A percentile compares a stretch with the other conserved stretches of the same genome.
These are phyloP conservation scores for Pseudogymnoascus sp. DNA, from an alignment of 2,329 filamentous ascomycete genomes.

Conservation along the genomic window DNA sequence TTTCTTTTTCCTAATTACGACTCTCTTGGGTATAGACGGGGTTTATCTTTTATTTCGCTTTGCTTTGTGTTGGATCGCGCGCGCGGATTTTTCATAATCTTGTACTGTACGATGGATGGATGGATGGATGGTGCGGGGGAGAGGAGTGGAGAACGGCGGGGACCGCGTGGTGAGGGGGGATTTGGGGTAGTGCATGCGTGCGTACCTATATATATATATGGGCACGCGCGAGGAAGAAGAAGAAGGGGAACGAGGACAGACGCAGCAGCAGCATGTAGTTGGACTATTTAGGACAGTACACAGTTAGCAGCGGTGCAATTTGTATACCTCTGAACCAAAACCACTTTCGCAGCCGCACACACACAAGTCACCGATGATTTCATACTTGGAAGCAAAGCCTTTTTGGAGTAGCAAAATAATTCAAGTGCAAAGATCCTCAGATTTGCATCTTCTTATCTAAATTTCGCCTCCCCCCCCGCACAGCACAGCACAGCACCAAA, in stretches of 20 bases:
- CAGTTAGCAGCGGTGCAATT: neutral
- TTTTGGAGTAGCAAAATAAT: neutral
- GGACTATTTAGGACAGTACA: neutral
- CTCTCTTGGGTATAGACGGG: slow-evolving; percentile 4
- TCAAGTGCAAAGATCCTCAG: slow-evolving; percentile 2
- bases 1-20: slow-evolving; percentile 7
- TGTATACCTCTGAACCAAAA: neutral
- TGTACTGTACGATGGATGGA: no score
- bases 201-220: no score
- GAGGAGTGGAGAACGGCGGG: neutral
- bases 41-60: neutral
- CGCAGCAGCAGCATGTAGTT: neutral
- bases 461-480: neutral
- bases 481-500: neutral
- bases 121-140: neutral
- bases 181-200: neutral
- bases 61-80: neutral
- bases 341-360: neutral
- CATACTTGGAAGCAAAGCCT: no score
- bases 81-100: neutral
- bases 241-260: no score
- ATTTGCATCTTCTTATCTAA: slow-evolving; percentile 1
- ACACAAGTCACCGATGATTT: no score
- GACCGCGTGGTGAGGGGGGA: neutral
- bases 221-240: no score